Evolutionary conservation across 164 flowering plant genomes (phyloP).

Genomic region (Vitis labrusca): DNA sequence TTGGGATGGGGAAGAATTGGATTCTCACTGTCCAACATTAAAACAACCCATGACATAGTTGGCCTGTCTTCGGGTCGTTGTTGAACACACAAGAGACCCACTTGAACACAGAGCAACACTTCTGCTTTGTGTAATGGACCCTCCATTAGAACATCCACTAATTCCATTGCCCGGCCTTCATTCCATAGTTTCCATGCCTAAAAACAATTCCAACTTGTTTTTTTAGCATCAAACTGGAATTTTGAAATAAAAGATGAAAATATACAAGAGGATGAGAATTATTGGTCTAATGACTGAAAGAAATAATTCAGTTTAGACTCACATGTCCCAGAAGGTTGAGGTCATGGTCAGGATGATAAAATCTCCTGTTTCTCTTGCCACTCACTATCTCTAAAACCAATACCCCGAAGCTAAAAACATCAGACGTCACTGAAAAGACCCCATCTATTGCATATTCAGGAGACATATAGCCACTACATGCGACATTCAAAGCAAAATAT

Average conservation of each 20-base stretch:
- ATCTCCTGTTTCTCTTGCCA: conserved; percentile 29
- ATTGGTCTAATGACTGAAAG: no score
- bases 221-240: not conserved
- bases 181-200: conserved; percentile 37
- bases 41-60: conserved; percentile 20
- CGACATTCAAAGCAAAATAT: not conserved
- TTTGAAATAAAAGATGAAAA: not conserved
- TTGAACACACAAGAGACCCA: conserved; percentile 29
- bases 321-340: conserved; percentile 34
- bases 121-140: not conserved
- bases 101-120: conserved; percentile 18
- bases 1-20: conserved; percentile 8
- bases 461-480: conserved; percentile 44
- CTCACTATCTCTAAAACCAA: conserved; percentile 37
- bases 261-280: no score
- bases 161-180: conserved; percentile 15
- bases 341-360: conserved; percentile 21
- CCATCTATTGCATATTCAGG: conserved; percentile 53
- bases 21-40: conserved; percentile 18
- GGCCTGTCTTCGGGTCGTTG: conserved; percentile 22
- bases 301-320: conserved; percentile 2
- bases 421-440: conserved; percentile 42
- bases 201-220: not conserved
- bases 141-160: conserved; percentile 11
- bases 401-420: conserved; percentile 56